phyloP scores from a whole-genome alignment of 2,329 filamentous ascomycete species.

The Chaetomium sp. region DNA sequence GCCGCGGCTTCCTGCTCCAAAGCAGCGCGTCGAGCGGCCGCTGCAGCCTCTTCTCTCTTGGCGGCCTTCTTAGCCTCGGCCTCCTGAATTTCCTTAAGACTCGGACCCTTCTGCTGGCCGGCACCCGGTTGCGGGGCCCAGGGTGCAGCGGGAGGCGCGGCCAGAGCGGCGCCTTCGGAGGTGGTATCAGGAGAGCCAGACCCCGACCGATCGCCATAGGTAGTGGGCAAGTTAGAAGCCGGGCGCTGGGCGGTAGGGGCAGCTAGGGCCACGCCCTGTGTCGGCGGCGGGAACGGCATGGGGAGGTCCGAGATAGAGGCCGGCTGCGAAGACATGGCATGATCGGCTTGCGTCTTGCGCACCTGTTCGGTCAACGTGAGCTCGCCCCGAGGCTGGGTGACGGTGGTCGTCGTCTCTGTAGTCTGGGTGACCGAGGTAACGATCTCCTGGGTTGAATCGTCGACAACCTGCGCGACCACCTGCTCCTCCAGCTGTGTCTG shows the following conservation, averaged over 20 bases:
- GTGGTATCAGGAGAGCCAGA: conserved; percentile 65
- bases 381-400: conserved; percentile 15
- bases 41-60: conserved; percentile 75
- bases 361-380: conserved; percentile 79
- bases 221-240: conserved; percentile 75
- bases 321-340: conserved; percentile 55
- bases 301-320: conserved; percentile 60
- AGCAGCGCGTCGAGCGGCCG: conserved; percentile 67
- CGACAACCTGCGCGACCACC: conserved; percentile 8
- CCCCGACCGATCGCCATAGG: conserved; percentile 57
- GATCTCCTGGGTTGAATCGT: conserved; percentile 16
- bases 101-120: conserved; percentile 72
- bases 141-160: conserved; percentile 71
- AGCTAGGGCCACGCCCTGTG: conserved; percentile 72
- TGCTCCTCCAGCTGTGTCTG: neutral
- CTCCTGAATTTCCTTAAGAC: conserved; percentile 93
- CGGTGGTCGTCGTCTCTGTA: conserved; percentile 4
- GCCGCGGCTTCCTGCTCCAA: conserved; percentile 71
- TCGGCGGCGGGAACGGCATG: conserved; percentile 66
- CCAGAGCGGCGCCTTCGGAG: conserved; percentile 31
- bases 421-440: neutral
- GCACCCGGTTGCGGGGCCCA: conserved; percentile 84
- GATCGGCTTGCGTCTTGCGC: conserved; percentile 60
- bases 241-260: conserved; percentile 84
- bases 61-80: conserved; percentile 89